These are phyloP conservation scores for Fusarium sp. DNA, from an alignment of 2,329 filamentous ascomycete genomes.

Conservation along the genomic window DNA sequence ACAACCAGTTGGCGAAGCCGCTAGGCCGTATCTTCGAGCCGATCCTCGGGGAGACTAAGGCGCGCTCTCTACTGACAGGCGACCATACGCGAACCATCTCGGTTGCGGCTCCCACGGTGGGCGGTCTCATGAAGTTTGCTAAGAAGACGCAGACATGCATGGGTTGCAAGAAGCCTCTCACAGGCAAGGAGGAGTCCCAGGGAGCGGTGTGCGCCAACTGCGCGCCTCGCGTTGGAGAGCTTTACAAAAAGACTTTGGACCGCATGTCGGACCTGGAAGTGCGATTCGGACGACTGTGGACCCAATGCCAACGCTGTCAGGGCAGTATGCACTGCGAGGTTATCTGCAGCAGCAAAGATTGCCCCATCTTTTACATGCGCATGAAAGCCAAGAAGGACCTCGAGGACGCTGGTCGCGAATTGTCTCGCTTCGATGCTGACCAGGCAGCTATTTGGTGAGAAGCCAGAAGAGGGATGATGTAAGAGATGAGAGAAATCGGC, in stretches of 20 bases:
- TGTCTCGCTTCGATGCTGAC: constrained; percentile 91
- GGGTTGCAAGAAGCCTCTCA: constrained; percentile 98
- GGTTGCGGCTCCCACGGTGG: constrained; percentile 90
- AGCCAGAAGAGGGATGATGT: background rate
- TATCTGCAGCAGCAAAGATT: constrained; percentile 96
- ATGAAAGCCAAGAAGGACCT: constrained; percentile 99
- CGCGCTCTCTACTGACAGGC: constrained; percentile 86
- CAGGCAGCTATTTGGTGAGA: constrained; percentile 74
- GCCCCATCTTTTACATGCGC: constrained; percentile 99
- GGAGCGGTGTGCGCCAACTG: constrained; percentile 94
- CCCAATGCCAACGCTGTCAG: constrained; percentile 97
- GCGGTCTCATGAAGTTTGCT: constrained; percentile 97
- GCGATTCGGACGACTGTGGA: constrained; percentile 93
- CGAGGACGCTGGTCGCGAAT: constrained; percentile 92
- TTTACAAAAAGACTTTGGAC: constrained; percentile 92
- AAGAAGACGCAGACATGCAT: constrained; percentile 99
- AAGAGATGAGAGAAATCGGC: constrained; percentile 13
- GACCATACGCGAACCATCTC: constrained; percentile 96
- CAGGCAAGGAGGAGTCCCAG: constrained; percentile 81
- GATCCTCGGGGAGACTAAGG: constrained; percentile 94
- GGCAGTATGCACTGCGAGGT: constrained; percentile 99
- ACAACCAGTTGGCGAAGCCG: constrained; percentile 97
- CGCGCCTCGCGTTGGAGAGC: constrained; percentile 86
- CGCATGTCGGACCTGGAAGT: constrained; percentile 95
- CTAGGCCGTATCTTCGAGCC: constrained; percentile 97